These are phyloP conservation scores for Cystofilobasidium macerans DNA, from an alignment of 768 basidiomycete species.

Conservation along the genomic window DNA sequence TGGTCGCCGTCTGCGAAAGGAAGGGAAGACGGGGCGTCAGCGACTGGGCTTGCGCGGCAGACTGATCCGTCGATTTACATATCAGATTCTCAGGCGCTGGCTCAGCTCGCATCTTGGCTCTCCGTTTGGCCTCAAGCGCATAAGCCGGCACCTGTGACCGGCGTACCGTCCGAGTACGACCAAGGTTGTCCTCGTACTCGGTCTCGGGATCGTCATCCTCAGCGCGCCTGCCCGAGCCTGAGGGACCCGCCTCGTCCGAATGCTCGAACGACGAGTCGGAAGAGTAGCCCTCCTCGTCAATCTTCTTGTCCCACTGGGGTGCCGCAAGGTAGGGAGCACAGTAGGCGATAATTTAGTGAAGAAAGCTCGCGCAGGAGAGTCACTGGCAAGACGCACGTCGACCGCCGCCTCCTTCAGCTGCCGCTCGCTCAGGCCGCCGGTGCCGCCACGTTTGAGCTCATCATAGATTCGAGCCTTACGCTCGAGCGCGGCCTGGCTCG, in stretches of 20 bases:
- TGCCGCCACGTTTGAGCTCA: slow-evolving; percentile 63
- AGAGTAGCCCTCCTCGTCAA: slow-evolving; percentile 46
- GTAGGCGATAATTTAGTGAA: too few relatives aligned
- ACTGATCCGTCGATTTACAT: slow-evolving; percentile 43
- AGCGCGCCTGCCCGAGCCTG: slow-evolving; percentile 38
- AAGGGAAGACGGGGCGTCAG: neutral
- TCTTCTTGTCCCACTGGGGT: slow-evolving; percentile 29
- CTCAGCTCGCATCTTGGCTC: slow-evolving; percentile 19
- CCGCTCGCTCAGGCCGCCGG: slow-evolving; percentile 61
- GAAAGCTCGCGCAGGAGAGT: neutral
- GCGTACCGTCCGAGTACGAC: slow-evolving; percentile 56
- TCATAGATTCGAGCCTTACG: slow-evolving; percentile 72
- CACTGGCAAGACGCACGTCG: slow-evolving; percentile 49
- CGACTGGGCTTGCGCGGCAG: slow-evolving; percentile 22
- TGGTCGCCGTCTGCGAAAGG: slow-evolving; percentile 50
- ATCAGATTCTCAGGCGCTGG: slow-evolving; percentile 44
- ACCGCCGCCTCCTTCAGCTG: slow-evolving; percentile 64
- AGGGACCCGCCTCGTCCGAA: slow-evolving; percentile 63
- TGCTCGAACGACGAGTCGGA: slow-evolving; percentile 44
- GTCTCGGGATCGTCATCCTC: slow-evolving; percentile 56
- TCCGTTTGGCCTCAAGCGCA: slow-evolving; percentile 40
- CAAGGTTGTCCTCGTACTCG: slow-evolving; percentile 81
- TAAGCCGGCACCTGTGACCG: slow-evolving; percentile 68
- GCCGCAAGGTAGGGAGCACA: slow-evolving; percentile 5
- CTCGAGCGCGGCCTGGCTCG: slow-evolving; percentile 58